phyloP scores from a whole-genome alignment of 2,329 filamentous ascomycete species.

The Arthrinium phaeospermum region DNA sequence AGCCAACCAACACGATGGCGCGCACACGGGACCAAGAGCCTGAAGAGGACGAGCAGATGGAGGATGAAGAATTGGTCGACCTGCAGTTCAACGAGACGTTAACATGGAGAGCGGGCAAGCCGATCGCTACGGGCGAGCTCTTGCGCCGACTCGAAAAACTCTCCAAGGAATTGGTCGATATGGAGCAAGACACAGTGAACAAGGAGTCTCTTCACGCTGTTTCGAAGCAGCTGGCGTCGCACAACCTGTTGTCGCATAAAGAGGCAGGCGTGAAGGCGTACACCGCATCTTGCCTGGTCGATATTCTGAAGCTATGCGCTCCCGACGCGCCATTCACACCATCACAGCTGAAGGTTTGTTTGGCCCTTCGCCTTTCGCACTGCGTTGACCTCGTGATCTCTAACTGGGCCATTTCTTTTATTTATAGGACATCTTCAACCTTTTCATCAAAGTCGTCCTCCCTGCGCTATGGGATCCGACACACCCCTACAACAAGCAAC shows the following conservation, averaged over 20 bases:
- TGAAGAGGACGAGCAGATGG: conserved; percentile 43
- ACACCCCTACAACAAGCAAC: conserved; percentile 90
- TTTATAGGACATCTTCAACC: conserved; percentile 84
- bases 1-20: conserved; percentile 16
- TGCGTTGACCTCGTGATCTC: conserved; percentile 19
- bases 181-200: conserved; percentile 87
- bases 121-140: conserved; percentile 83
- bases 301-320: conserved; percentile 90
- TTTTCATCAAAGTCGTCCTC: conserved; percentile 83
- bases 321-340: conserved; percentile 93
- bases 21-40: conserved; percentile 19
- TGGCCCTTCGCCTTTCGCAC: conserved; percentile 1
- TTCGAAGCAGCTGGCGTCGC: conserved; percentile 82
- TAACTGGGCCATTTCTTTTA: conserved; percentile 12
- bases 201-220: conserved; percentile 83
- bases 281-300: conserved; percentile 86
- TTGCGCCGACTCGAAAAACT: conserved; percentile 81
- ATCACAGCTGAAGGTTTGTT: conserved; percentile 82
- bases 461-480: conserved; percentile 85
- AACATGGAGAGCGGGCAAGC: conserved; percentile 89
- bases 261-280: conserved; percentile 92
- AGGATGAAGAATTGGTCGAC: conserved; percentile 46
- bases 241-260: conserved; percentile 86
- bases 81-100: conserved; percentile 86
- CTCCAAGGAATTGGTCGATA: conserved; percentile 79